Evolutionary conservation across 2,329 filamentous ascomycete genomes (phyloP), one percentile per base, ranked within the genome.

Genomic region (Fusarium setosum): DNA sequence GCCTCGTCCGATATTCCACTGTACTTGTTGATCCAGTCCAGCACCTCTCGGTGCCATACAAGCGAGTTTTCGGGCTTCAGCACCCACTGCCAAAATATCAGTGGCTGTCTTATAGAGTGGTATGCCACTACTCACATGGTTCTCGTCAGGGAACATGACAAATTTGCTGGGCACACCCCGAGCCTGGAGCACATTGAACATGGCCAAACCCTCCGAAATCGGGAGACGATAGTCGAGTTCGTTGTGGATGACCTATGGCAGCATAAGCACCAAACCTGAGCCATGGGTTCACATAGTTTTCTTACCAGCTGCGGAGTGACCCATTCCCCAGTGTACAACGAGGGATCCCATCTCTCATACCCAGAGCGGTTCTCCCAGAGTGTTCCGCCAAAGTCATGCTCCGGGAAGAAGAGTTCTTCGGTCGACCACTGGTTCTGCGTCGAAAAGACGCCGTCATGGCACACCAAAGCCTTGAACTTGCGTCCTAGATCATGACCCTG

Each of bases 11-110:
- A 69, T 20, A 87, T 72, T 0, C 84, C 84, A 21, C 83, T 83
- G 68, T 87, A 88, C 72, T 88, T 85, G 70, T 90, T 90, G 65
- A 90, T 89, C 88, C 92, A 97, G 56, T 88, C 88, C 26, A 97
- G 74, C 15, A 98, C 94, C 58, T 93, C 92, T 56, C 86, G 86
- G 73, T 98, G 94, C 96, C 96, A 98, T 18, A 96, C 85, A 17
- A 97, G 81, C 4, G 90, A 92, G 76, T 98, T 98, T 79, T 97
- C 95, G 0, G 91, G 92, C 75, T 97, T 97, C 53, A 97, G 74
- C 5, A 97, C 94, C 93, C 93, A 90, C 86, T 89, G 49, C 24
- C 38, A 17, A 6, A 20, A 6, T 6, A 44, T 71, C 23, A 56
- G 53, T 12, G 41, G 44, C 17, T 11, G 32, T 2, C 29, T 5